Base-by-base conservation (phyloP, 495 filamentous ascomycete genomes). In the Penicillium simplicissimum region DNA sequence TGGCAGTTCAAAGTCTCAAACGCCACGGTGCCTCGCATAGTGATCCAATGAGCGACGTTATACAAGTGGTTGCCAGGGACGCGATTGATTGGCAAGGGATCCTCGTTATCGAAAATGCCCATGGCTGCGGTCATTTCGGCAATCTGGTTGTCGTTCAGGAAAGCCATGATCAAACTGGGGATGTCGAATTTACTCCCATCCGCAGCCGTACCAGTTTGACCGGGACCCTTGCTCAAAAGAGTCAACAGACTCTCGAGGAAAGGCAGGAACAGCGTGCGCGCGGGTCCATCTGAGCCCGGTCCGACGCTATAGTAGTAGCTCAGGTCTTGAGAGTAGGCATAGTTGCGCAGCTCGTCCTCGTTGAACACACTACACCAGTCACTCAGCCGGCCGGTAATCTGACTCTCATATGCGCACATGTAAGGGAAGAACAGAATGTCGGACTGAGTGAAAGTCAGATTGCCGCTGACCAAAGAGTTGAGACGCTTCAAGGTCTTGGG, bases 141-240 rank as follows among this genome's bases (percentile, higher is more conserved):
- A 53, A 87, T 77, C 65, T 87, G 84, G 23, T 84, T 83, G 64
- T 88, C 85, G 59, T 88, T 84, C 43, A 81, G 67, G 67, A 86
- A 86, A 2, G 81, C 74, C 55, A 81, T 75, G 19, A 85, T 74
- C 33, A 87, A 71, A 23, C 75, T 77, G 3, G 82, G 81, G 2
- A 83, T 49, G 0, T 65, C 59, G 47, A 81, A 79, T 3, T 60
- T 66, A 11, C 67, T 64, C 7, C 73, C 77, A 57, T 81, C 76
- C 4, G 62, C 66, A 17, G 65, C 71, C 14, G 70, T 77, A 31
- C 80, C 81, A 1, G 63, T 79, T 15, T 70, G 68, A 23, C 70
- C 74, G 10, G 80, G 76, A 0, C 80, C 84, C 33, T 79, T 66
- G 14, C 73, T 64, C 21, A 87, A 69, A 6, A 81, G 65, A 15